Evolutionary conservation across 345 rosid genomes (phyloP).

Genomic region (Boechera stricta): DNA sequence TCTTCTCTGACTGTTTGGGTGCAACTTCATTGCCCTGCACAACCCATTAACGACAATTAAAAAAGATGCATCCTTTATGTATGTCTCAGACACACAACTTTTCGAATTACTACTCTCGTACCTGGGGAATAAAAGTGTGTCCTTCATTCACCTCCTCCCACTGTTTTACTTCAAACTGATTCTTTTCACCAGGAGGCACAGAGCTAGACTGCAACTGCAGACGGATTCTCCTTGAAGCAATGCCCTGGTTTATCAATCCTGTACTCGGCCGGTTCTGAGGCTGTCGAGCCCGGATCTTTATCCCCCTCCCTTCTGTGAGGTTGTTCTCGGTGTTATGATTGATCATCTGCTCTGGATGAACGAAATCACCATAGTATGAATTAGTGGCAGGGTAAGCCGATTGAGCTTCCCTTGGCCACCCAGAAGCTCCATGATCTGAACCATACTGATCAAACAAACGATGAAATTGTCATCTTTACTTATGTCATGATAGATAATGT

Average conservation of each 20-base stretch:
- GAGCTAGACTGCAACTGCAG: conserved; percentile 41
- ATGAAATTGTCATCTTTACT: neutral
- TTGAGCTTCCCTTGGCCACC: conserved; percentile 36
- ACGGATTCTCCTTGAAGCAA: conserved; percentile 71
- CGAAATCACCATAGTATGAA: conserved; percentile 40
- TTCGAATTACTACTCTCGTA: neutral
- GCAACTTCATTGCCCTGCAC: conserved; percentile 15
- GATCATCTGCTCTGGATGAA: conserved; percentile 41
- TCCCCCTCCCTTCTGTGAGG: conserved; percentile 53
- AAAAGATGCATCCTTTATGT: neutral
- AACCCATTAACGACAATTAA: neutral
- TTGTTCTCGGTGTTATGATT: conserved; percentile 36
- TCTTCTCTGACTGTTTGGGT: conserved; percentile 3
- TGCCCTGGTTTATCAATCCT: conserved; percentile 53
- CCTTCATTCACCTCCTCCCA: conserved; percentile 17
- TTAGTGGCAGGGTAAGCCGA: conserved; percentile 41
- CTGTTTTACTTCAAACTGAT: conserved; percentile 21
- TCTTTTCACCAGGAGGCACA: neutral
- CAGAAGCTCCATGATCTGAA: conserved; percentile 30
- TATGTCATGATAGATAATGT: neutral
- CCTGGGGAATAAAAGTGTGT: conserved; percentile 6
- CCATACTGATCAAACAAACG: conserved; percentile 39
- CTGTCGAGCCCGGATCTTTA: conserved; percentile 64
- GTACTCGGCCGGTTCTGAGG: conserved; percentile 46
- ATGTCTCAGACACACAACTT: neutral